These are phyloP conservation scores for Cutaneotrichosporon dermatis DNA, from an alignment of 1,284 basidiomycete species.

Conservation along the genomic window DNA sequence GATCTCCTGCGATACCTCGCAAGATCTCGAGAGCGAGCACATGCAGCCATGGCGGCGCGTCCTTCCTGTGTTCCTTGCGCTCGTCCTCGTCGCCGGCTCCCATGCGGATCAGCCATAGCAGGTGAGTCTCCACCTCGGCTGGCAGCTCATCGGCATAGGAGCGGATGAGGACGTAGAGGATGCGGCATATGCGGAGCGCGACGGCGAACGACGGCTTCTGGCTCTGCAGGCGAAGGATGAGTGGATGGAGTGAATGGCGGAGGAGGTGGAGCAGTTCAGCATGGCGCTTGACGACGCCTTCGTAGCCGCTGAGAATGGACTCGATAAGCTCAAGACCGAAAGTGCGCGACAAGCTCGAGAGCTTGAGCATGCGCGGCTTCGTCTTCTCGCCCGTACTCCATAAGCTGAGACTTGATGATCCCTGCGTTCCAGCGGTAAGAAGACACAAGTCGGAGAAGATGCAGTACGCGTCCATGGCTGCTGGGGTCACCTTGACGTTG, in stretches of 20 bases:
- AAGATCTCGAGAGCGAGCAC: slow-evolving; percentile 88
- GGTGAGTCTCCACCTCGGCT: slow-evolving; percentile 77
- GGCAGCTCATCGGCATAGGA: slow-evolving; percentile 78
- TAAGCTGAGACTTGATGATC: slow-evolving; percentile 23
- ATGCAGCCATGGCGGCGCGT: slow-evolving; percentile 70
- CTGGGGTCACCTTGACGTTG: slow-evolving; percentile 56
- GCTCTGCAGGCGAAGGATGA: slow-evolving; percentile 78
- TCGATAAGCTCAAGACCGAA: slow-evolving; percentile 95
- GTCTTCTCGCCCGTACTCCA: slow-evolving; percentile 53
- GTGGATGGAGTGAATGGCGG: slow-evolving; percentile 80
- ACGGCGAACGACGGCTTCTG: slow-evolving; percentile 81
- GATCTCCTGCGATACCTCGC: slow-evolving; percentile 79
- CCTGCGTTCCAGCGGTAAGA: slow-evolving; percentile 53
- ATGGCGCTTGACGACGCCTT: slow-evolving; percentile 80
- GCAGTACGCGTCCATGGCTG: slow-evolving; percentile 77
- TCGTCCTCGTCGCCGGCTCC: slow-evolving; percentile 61
- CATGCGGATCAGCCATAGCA: slow-evolving; percentile 72
- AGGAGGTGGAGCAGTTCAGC: slow-evolving; percentile 77
- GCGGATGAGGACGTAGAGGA: slow-evolving; percentile 87
- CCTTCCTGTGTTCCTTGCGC: slow-evolving; percentile 23
- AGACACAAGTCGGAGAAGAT: slow-evolving; percentile 87
- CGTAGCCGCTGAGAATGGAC: slow-evolving; percentile 92
- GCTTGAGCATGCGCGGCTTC: slow-evolving; percentile 73
- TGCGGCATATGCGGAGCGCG: slow-evolving; percentile 81
- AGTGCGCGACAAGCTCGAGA: slow-evolving; percentile 82